Base-by-base conservation (phyloP, 345 rosid species). In the Gossypium herbaceum region DNA sequence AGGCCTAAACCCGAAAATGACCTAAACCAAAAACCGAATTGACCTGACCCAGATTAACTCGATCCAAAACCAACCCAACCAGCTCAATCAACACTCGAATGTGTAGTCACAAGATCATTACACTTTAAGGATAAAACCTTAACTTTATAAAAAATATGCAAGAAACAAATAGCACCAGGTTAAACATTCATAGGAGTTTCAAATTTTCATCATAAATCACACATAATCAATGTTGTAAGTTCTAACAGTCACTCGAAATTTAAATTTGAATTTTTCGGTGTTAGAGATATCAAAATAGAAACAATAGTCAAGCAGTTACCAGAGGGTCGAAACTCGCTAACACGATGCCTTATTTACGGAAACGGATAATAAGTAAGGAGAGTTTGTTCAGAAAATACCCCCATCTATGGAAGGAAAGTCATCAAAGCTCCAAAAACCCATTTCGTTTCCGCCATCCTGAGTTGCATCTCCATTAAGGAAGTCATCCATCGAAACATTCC, bases 371-470 rank as follows among this genome's bases (percentile, higher is more conserved):
- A 74, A 69, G 80, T 73, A 45, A 72, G 34, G 34, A 43, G 66
- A 43, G 68, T 71, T 77, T 65, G 62, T 81, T 91, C 81, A 90
- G 81, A 85, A 90, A 78, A 78, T 88, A 58, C 83, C 91, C 61
- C 85, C 97, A 15, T 69, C 78, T 75, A 86, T 64, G 45, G 85
- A 41, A 12, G 91, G 75, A 76, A 91, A 68, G 73, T 95, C 97
- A 39, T 87, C 98, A 7, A 91, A 89, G 84, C 79, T 85, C 99
- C 98, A 95, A 39, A 95, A 82, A 24, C 88, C 93, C 86, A 91
- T 63, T 2, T 80, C 22, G 71, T 86, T 84, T 79, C 76, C 87
- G 64, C 72, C 82, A 60, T 87, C 94, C 85, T 83, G 93, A 67
- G 86, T 80, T 27, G 83, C 67, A 24, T 84, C 96, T 2, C 78